Conservation (phyloP, 1,284 basidiomycete species). For the Earliella scabrosa region DNA sequence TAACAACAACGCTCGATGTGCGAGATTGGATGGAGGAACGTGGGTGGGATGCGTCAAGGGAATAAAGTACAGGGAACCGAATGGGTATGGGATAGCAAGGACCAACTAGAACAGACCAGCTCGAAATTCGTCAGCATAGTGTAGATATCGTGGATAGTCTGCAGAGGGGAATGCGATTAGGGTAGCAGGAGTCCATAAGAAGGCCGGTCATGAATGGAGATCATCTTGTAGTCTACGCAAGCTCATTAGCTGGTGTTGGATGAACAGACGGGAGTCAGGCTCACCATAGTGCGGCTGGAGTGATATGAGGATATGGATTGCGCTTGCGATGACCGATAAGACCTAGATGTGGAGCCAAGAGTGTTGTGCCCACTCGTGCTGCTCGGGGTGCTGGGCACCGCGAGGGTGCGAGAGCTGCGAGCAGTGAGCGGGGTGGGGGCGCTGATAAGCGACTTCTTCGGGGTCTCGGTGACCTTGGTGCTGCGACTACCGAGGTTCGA, state of each 20-base stretch:
- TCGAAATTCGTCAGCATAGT: constrained; percentile 31
- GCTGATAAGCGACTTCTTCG: constrained; percentile 85
- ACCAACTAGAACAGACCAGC: constrained; percentile 35
- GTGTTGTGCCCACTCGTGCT: constrained; percentile 41
- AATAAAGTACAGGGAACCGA: constrained; percentile 33
- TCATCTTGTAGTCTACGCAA: constrained; percentile 33
- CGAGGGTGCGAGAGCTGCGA: constrained; percentile 60
- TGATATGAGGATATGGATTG: constrained; percentile 46
- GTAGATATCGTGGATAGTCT: constrained; percentile 28
- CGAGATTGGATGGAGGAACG: constrained; percentile 18
- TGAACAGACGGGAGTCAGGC: background rate
- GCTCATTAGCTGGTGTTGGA: background rate
- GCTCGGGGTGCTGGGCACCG: constrained; percentile 65
- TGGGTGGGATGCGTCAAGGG: constrained; percentile 29
- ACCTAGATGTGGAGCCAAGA: constrained; percentile 41
- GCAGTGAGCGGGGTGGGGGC: constrained; percentile 84
- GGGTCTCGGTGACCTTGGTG: constrained; percentile 69
- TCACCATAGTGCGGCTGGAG: constrained; percentile 46
- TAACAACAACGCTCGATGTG: constrained; percentile 29
- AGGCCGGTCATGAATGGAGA: constrained; percentile 21
- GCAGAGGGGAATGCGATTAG: constrained; percentile 24
- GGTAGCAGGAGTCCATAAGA: constrained; percentile 28
- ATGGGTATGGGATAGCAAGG: constrained; percentile 34
- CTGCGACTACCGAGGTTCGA: constrained; percentile 40
- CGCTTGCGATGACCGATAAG: constrained; percentile 44